Conservation (phyloP, 2,329 filamentous ascomycete genomes). For the Mollisia scopiformis region DNA sequence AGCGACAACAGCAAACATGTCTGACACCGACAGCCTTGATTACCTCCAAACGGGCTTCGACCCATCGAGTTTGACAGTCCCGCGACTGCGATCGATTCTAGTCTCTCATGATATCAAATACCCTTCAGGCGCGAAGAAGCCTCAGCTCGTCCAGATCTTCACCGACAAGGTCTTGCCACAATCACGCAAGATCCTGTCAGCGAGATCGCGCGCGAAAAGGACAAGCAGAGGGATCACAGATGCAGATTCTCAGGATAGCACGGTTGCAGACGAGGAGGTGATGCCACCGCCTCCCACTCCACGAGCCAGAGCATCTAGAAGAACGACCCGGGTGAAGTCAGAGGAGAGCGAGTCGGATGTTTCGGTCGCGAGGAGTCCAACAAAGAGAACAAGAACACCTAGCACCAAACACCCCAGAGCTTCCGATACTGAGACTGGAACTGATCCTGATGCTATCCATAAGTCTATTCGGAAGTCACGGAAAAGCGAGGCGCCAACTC, state of each 20-base stretch:
- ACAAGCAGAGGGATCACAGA: conserved; percentile 84
- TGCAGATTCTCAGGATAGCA: conserved; percentile 65
- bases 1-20: conserved; percentile 46
- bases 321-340: conserved; percentile 53
- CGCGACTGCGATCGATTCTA: conserved; percentile 86
- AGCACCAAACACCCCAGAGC: conserved; percentile 54
- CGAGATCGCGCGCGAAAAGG: conserved; percentile 78
- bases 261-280: conserved; percentile 56
- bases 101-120: conserved; percentile 87
- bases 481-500: conserved; percentile 48
- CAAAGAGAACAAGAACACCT: conserved; percentile 56
- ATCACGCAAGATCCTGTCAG: conserved; percentile 73
- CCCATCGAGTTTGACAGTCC: conserved; percentile 79
- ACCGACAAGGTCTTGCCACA: conserved; percentile 78
- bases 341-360: conserved; percentile 52
- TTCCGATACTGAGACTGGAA: conserved; percentile 54
- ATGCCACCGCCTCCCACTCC: conserved; percentile 52
- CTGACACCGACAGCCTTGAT: conserved; percentile 68
- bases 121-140: conserved; percentile 88
- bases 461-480: conserved; percentile 54
- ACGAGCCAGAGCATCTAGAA: conserved; percentile 58
- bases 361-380: conserved; percentile 48
- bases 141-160: conserved; percentile 83
- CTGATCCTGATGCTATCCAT: conserved; percentile 44
- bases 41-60: conserved; percentile 91